phyloP scores from a whole-genome alignment of 2,329 filamentous ascomycete genomes.

The Leptographium radiaticola region DNA sequence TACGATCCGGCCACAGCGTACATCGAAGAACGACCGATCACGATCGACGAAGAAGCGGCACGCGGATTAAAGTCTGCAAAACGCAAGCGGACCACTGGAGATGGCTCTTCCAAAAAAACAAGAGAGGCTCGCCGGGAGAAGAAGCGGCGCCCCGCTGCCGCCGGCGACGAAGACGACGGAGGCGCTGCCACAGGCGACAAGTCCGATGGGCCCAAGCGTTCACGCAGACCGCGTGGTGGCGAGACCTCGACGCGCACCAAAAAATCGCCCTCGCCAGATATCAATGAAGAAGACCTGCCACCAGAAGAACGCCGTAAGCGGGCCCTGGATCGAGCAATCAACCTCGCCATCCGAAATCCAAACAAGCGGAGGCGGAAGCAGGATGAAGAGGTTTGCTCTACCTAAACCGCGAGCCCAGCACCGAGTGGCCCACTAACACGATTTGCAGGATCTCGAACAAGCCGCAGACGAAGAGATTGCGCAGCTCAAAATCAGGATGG shows the following conservation, averaged over 20 bases:
- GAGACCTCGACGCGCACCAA: constrained; percentile 31
- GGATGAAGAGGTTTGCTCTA: constrained; percentile 63
- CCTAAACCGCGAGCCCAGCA: neutral
- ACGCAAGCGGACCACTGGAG: constrained; percentile 50
- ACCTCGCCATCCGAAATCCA: constrained; percentile 75
- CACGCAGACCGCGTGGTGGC: constrained; percentile 22
- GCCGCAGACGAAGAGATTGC: constrained; percentile 85
- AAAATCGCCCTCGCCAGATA: constrained; percentile 34
- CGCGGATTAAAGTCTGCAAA: constrained; percentile 52
- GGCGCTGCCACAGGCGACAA: constrained; percentile 30
- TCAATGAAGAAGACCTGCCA: constrained; percentile 65
- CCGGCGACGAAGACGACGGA: constrained; percentile 30
- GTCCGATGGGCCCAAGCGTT: constrained; percentile 10
- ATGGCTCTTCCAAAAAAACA: constrained; percentile 48
- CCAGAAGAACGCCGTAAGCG: constrained; percentile 74
- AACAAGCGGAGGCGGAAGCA: constrained; percentile 64
- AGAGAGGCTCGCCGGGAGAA: constrained; percentile 61
- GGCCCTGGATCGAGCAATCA: constrained; percentile 76
- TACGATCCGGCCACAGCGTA: constrained; percentile 53
- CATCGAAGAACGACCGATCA: constrained; percentile 49
- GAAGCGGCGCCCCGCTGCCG: constrained; percentile 33
- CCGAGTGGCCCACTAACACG: neutral
- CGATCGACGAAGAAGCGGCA: constrained; percentile 54
- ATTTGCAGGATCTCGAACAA: constrained; percentile 65
- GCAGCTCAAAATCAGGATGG: constrained; percentile 79